Base-by-base conservation (phyloP, 192 early-diverging fungal species). In the Umbelopsis sp. region DNA sequence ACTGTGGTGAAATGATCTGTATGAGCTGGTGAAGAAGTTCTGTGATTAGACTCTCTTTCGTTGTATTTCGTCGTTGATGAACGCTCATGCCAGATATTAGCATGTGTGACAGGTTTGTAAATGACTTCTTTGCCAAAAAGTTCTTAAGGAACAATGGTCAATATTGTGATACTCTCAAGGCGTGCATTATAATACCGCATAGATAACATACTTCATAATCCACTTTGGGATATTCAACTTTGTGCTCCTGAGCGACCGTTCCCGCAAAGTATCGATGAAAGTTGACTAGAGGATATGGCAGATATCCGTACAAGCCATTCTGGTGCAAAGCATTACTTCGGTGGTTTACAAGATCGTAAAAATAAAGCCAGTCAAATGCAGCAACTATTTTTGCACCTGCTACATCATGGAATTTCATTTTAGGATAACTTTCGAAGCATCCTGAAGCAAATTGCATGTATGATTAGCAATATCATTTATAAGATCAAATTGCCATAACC, bases 371-470 rank as follows among this genome's bases (percentile, higher is more conserved):
- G 31, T 93, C 90, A 31, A 86, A 80, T 49, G 88, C 83, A 45
- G 87, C 77, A 1, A 91, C 83, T 7, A 95, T 82, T 45, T 90
- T 90, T 10, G 86, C 78, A 65, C 87, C 82, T 14, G 87, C 86
- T 11, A 88, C 74, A 75, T 97, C 94, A 68, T 94, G 90, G 66
- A 93, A 89, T 24, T 89, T 87, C 85, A 91, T 89, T 25, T 85
- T 79, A 9, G 91, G 85, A 81, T 94, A 99, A 76, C 94, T 94
- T 70, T 99, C 96, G 82, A 92, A 95, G 72, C 94, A 97, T 2
- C 95, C 92, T 93, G 69, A 45, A 29, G 20, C 41, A 43, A 45
- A 9, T 4, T 1, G 16, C 26, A n/a, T 41, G 2, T 4, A 68
- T 41, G 41, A 43, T 29, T 22, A 43, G 43, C 21, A 22, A 21